These are phyloP conservation scores for Musa acuminata DNA, from an alignment of 176 grass and related monocot genomes.

Conservation along the genomic window DNA sequence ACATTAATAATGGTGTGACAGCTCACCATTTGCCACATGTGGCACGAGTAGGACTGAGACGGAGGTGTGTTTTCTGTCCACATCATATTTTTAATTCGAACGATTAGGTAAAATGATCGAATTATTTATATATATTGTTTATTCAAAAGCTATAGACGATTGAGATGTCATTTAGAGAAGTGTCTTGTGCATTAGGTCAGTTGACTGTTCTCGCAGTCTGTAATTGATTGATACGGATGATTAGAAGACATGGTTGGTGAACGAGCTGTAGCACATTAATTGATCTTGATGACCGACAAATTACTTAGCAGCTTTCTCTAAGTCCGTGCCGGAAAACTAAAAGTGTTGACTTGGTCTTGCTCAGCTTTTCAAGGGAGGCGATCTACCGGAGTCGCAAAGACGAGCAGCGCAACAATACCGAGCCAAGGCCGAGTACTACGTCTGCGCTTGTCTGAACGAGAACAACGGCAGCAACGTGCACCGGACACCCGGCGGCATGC, in stretches of 20 bases:
- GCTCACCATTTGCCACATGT: not conserved
- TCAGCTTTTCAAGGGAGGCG: not conserved
- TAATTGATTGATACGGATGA: no score
- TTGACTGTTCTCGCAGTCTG: no score
- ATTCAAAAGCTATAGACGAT: no score
- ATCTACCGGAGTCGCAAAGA: not conserved
- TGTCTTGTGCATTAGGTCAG: no score
- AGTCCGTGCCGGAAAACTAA: no score
- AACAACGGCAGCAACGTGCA: constrained; percentile 6
- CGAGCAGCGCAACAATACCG: not conserved
- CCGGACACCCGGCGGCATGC: constrained; percentile 10
- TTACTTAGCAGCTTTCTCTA: no score
- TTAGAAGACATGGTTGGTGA: no score
- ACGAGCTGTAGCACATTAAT: no score
- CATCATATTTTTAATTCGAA: not conserved
- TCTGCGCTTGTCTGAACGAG: constrained; percentile 1
- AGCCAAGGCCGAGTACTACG: constrained; percentile 7
- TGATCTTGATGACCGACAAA: no score
- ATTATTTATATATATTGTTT: no score
- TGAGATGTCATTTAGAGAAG: no score
- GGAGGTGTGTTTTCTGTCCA: not conserved
- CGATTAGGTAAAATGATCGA: no score
- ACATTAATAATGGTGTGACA: not conserved
- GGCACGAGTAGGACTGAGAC: not conserved
- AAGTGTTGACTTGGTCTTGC: not conserved